phyloP scores from a whole-genome alignment of 139 green algal genomes.

The Chlamydomonas sphaeroides region DNA sequence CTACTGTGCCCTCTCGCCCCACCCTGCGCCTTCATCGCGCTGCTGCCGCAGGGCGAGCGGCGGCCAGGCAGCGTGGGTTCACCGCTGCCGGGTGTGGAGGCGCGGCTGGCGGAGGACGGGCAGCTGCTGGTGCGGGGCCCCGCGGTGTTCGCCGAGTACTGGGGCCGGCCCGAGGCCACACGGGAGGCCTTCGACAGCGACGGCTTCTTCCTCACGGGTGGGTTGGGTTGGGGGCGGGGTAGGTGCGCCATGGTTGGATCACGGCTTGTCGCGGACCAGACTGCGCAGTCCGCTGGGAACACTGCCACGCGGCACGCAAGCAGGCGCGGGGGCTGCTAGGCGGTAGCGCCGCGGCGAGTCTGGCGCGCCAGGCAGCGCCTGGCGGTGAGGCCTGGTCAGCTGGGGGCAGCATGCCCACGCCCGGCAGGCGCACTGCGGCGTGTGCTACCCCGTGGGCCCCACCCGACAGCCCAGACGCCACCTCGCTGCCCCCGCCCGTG shows the following conservation, averaged over 20 bases:
- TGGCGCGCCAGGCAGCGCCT: too few relatives aligned
- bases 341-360: too few relatives aligned
- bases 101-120: constrained; percentile 50
- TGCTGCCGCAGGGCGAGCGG: constrained; percentile 66
- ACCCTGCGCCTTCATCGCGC: too few relatives aligned
- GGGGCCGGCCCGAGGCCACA: constrained; percentile 79
- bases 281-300: not conserved
- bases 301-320: too few relatives aligned
- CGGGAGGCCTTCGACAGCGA: constrained; percentile 80
- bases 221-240: not conserved
- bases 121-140: constrained; percentile 82
- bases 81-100: constrained; percentile 85
- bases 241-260: too few relatives aligned
- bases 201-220: constrained; percentile 92
- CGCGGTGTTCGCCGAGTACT: constrained; percentile 93
- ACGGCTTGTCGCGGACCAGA: not conserved
- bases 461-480: constrained; percentile 10
- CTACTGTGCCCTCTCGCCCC: not conserved
- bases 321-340: too few relatives aligned
- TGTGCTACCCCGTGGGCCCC: too few relatives aligned
- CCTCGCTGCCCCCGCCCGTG: too few relatives aligned
- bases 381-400: too few relatives aligned
- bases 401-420: too few relatives aligned
- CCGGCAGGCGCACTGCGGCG: too few relatives aligned
- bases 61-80: constrained; percentile 82